phyloP scores from a whole-genome alignment of 176 grass and related monocot species.

The Triticum timopheevii region DNA sequence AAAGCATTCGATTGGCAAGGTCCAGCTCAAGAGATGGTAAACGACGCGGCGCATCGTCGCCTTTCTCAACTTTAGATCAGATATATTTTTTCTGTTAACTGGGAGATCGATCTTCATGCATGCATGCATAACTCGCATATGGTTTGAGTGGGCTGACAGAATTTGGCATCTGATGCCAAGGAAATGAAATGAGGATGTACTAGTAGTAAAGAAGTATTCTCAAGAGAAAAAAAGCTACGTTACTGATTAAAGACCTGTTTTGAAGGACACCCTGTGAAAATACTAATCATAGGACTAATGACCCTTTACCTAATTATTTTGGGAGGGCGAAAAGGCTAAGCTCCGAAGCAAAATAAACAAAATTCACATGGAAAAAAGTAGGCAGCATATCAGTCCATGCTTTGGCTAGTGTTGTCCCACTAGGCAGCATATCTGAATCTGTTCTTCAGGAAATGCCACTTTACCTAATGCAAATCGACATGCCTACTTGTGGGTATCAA shows the following conservation, averaged over 20 bases:
- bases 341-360: background rate
- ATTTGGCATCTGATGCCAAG: constrained; percentile 25
- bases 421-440: constrained; percentile 53
- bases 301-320: constrained; percentile 7
- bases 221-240: background rate
- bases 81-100: constrained; percentile 23
- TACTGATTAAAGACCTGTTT: background rate
- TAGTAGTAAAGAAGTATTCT: background rate
- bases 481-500: constrained; percentile 44
- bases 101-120: background rate
- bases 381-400: constrained; percentile 20
- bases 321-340: background rate
- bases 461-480: constrained; percentile 40
- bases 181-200: background rate
- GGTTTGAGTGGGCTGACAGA: background rate
- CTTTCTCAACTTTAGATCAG: constrained; percentile 31
- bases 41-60: constrained; percentile 44
- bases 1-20: constrained; percentile 17
- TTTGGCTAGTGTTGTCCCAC: constrained; percentile 55
- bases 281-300: background rate
- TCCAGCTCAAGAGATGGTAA: constrained; percentile 36
- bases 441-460: constrained; percentile 41
- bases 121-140: constrained; percentile 14
- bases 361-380: constrained; percentile 9
- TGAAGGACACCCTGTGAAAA: background rate